A percentile compares a stretch with the other conserved stretches of the same genome.
These are phyloP conservation scores for Acrasis kona DNA, from an alignment of 78 protist genomes.

Conservation along the genomic window DNA sequence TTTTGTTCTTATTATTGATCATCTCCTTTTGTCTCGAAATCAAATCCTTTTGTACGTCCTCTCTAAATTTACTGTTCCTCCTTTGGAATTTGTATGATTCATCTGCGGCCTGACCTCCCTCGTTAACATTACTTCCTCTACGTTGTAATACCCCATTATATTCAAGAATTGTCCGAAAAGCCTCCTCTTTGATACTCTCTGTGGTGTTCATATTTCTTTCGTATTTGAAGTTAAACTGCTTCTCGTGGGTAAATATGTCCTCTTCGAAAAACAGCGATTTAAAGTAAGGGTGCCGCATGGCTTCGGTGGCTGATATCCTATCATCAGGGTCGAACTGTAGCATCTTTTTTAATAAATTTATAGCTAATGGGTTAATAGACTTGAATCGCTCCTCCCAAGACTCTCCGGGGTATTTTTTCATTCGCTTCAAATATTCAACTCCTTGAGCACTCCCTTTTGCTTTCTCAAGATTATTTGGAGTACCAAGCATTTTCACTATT, in stretches of 20 bases:
- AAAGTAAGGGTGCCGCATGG: conserved; percentile 24
- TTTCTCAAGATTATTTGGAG: not conserved
- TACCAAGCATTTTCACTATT: conserved; percentile 16
- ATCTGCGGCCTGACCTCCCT: too few species aligned
- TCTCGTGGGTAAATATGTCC: not conserved
- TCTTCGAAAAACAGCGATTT: not conserved
- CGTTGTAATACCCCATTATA: not conserved
- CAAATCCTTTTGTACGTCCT: not conserved
- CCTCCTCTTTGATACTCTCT: not conserved
- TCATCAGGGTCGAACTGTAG: conserved; percentile 58
- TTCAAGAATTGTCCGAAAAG: too few species aligned
- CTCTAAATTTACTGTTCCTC: not conserved
- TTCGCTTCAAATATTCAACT: too few species aligned
- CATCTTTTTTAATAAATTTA: conserved; percentile 60
- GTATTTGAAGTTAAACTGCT: not conserved
- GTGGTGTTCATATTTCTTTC: not conserved
- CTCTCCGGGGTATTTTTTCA: not conserved
- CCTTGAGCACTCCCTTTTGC: too few species aligned
- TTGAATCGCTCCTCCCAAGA: not conserved
- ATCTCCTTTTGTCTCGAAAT: too few species aligned
- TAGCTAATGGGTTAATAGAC: conserved; percentile 2
- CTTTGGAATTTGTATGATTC: not conserved
- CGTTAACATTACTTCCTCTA: not conserved
- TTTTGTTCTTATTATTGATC: too few species aligned
- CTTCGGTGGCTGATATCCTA: conserved; percentile 57